A percentile compares a stretch with the other conserved stretches of the same genome.
Evolutionary conservation across 106 monocot genomes (phyloP).

Genomic region (Agapanthus africanus): DNA sequence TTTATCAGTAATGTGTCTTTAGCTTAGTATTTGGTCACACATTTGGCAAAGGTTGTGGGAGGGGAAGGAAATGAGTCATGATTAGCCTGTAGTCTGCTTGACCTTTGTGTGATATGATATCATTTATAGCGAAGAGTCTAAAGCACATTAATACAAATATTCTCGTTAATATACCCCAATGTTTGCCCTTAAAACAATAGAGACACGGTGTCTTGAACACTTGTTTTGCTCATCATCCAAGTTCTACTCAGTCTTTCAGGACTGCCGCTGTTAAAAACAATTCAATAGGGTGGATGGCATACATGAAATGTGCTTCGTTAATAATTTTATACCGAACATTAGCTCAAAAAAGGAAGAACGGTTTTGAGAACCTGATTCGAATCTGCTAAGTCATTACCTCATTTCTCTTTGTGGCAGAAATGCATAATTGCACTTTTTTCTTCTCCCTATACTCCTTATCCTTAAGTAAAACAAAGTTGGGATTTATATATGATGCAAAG

Average conservation of each 20-base stretch:
- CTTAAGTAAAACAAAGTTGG: background rate
- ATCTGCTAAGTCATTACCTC: background rate
- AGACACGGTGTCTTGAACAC: too few relatives aligned
- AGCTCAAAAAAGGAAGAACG: too few relatives aligned
- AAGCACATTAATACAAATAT: too few relatives aligned
- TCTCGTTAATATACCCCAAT: background rate
- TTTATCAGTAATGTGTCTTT: background rate
- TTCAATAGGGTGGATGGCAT: background rate
- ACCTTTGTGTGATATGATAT: background rate
- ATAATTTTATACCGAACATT: background rate
- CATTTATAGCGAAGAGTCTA: background rate
- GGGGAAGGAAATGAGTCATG: background rate
- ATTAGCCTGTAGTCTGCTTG: background rate
- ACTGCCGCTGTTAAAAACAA: background rate
- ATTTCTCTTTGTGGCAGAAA: background rate
- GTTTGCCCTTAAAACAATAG: background rate
- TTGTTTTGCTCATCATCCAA: background rate
- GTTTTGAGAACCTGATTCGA: conserved; percentile 2
- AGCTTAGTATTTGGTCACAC: background rate
- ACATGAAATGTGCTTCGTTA: background rate
- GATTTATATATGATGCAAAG: too few relatives aligned
- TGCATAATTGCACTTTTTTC: background rate
- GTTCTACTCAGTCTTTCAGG: background rate
- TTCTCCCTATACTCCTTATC: background rate
- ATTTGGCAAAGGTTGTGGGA: background rate